Conservation (phyloP, 805 yeast species). For the Pichia nakasei region DNA sequence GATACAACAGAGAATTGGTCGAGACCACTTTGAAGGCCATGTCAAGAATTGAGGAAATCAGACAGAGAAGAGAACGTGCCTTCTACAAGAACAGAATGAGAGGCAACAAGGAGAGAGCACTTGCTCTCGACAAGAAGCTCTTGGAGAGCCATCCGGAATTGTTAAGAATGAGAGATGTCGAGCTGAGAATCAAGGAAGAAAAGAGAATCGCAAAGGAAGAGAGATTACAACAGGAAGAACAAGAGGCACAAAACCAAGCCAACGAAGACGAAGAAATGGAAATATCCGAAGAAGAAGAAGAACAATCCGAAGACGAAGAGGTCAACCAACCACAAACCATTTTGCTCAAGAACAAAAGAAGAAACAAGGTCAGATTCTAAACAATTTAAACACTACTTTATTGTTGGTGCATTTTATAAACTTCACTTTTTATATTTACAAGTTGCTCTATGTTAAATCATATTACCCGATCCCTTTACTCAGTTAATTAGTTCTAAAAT, state of each 20-base stretch:
- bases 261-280: constrained; percentile 39
- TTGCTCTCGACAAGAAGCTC: constrained; percentile 78
- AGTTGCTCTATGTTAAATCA: background rate
- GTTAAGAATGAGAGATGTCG: constrained; percentile 89
- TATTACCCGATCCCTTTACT: background rate
- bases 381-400: constrained; percentile 2
- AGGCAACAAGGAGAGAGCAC: constrained; percentile 84
- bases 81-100: constrained; percentile 99
- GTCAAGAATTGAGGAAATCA: constrained; percentile 92
- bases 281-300: constrained; percentile 36
- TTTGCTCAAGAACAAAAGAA: constrained; percentile 54
- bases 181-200: constrained; percentile 67
- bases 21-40: constrained; percentile 90
- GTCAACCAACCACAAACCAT: constrained; percentile 43
- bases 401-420: background rate
- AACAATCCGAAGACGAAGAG: constrained; percentile 38
- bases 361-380: constrained; percentile 36
- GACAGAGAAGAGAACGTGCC: constrained; percentile 94
- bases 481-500: background rate
- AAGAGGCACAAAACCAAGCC: too few relatives aligned
- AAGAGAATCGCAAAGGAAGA: constrained; percentile 48
- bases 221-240: constrained; percentile 36
- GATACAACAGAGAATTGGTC: constrained; percentile 94
- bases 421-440: background rate
- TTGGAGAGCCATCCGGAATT: constrained; percentile 85